Evolutionary conservation across 768 basidiomycete species (phyloP), one percentile per base, ranked within the genome.

Genomic region (Leccinum disarticulatum): DNA sequence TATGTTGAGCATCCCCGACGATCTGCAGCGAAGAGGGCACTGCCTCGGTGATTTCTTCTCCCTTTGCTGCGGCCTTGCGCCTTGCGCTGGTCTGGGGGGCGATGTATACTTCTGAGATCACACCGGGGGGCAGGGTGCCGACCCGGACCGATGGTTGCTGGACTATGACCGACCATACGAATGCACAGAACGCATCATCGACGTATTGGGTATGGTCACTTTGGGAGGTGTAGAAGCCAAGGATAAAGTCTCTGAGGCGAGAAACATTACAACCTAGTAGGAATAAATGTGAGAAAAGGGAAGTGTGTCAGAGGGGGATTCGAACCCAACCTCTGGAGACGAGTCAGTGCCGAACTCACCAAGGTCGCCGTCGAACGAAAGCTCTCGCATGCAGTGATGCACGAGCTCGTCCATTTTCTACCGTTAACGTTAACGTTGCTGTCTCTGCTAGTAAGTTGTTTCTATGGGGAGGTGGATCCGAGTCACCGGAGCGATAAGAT

Each of bases 341-440:
- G 28, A 6, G 47, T 8, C 15, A 43, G 56, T 43, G 47, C 9
- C 22, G 11, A 58, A 82, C 88, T 78, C 73, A 95, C 93, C 93
- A 47, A 92, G 79, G 71, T 95, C 91, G 6, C 93, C 93, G 67
- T 95, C 93, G 73, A 94, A 95, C 6, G 94, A 85, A 31, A 96
- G 79, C 72, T 96, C 92, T 41, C 88, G 87, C 36, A 94, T 80
- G 69, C 90, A 90, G 70, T 93, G 87, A 68, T 88, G 87, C 41
- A 95, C 76, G 48, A 96, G 85, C 68, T 93, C 88, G 70, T 95
- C 93, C 88, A 95, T 93, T 35, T n/a, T 17, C 57, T 15, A 15
- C 36, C 36, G 36, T 36, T 22, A 22, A 46, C 3, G 43, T 46
- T 22, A 22, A 46, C 3, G 43, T 46, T 22, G 7, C 6, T 46